Conservation (phyloP, 805 yeast genomes). For the Sugiyamaella lignohabitans region DNA sequence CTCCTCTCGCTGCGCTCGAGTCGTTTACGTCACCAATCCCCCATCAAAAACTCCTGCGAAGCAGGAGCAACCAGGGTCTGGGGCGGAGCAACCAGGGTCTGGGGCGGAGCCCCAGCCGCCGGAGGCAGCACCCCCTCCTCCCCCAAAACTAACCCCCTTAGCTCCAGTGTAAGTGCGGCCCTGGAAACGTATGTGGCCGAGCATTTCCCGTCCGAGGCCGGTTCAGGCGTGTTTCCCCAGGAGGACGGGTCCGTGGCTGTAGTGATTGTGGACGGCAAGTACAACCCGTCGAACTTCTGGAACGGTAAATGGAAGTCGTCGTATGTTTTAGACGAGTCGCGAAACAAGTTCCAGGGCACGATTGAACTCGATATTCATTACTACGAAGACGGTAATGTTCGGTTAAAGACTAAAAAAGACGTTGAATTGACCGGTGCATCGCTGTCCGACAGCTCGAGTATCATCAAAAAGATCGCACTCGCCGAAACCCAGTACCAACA, state of each 20-base stretch:
- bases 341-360: constrained; percentile 41
- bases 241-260: constrained; percentile 34
- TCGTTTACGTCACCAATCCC: too few relatives aligned
- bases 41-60: too few relatives aligned
- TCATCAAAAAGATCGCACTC: constrained; percentile 43
- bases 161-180: neutral
- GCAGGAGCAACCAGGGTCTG: too few relatives aligned
- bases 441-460: constrained; percentile 17
- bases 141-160: too few relatives aligned
- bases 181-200: constrained; percentile 45
- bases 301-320: constrained; percentile 83
- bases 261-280: constrained; percentile 62
- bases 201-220: constrained; percentile 58
- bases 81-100: too few relatives aligned
- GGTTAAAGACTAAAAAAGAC: constrained; percentile 47
- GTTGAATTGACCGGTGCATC: constrained; percentile 12
- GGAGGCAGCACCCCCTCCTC: neutral
- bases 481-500: constrained; percentile 58
- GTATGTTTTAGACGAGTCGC: constrained; percentile 41
- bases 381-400: constrained; percentile 93
- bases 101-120: neutral
- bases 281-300: constrained; percentile 72
- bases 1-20: too few relatives aligned
- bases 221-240: constrained; percentile 39
- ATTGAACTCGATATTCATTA: constrained; percentile 76